Base-by-base conservation (phyloP, 352 stramenopile species). In the Pythium sukuiense region DNA sequence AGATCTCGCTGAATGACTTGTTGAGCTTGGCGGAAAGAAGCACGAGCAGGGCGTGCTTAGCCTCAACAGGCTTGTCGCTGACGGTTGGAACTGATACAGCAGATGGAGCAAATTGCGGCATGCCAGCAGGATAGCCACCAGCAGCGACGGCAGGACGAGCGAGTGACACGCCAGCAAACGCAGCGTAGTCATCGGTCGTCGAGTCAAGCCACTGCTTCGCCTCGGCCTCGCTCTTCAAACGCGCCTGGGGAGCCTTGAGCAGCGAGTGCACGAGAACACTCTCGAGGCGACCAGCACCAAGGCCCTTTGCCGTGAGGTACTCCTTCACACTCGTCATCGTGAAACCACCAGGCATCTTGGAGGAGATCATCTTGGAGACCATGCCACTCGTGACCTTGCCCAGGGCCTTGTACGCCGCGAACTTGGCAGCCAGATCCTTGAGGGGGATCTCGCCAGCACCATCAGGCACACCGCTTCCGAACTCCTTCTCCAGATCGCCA, bases 401-500 rank as follows among this genome's bases (percentile, higher is more conserved):
- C 2, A 94, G 73, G 3, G 71, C 62, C 14, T 76, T 88, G 78
- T 96, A 96, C 13, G 70, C 64, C 2, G 74, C 71, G 57, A 96
- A 90, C 61, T 85, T 89, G 41, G 65, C 72, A 8, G 79, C 76
- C 45, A 97, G 58, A 39, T 95, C 87, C 46, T 85, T 85, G 16
- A 97, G 61, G 18, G 86, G 83, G 20, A 91, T 61, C 59, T 95
- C 86, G 13, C 76, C 87, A n/a, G 79, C 82, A 48, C 83, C 81
- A 18, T 96, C 85, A 20, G 83, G 80, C 33, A 84, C 73, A 59
- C 76, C 77, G 11, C 73, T 75, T 41, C 81, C 88, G 26, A 97
- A 96, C 61, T 97, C 89, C 69, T 93, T 92, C 61, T 92, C 87
- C 6, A 97, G 62, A 46, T 97, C 89, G 18, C 89, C 89, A 50